Base-by-base conservation (phyloP, 2,329 filamentous ascomycete genomes). In the Fusarium foetens region DNA sequence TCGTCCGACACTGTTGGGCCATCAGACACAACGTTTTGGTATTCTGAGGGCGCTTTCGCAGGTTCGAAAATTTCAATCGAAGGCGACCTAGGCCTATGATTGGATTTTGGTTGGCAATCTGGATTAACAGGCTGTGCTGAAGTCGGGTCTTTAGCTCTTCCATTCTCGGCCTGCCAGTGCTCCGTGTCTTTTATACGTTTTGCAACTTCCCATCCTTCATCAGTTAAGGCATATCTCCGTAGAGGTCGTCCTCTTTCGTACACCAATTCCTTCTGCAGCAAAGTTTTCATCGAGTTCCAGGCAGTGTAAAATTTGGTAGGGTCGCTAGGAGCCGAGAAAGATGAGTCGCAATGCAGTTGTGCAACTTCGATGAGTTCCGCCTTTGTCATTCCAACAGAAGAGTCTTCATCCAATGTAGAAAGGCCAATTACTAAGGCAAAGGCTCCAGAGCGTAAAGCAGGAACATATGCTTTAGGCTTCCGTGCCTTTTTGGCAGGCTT, bases 211-310 rank as follows among this genome's bases (percentile, higher is more conserved):
- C 92, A 93, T 7, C 93, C 93, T 66, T 93, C 91, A 36, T 95
- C 92, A 0, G 93, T 94, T 39, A 96, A 82, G 4, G 86, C 85
- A 77, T 94, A 96, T 71, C 87, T 89, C 66, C 90, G 88, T 23
- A 90, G 80, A 1, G 92, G 93, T 21, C 91, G 86, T 0, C 92
- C 91, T 58, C 89, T 89, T 73, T 93, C 91, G 63, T 90, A 91
- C 1, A 95, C 92, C 7, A 95, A 82, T 63, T 94, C 92, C 77
- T 95, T 94, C 59, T 90, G 86, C 9, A 91, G 74, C 36, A 96
- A 82, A 0, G 91, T 94, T 78, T 93, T 93, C 87, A 95, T 94
- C 3, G 93, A 94, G 76, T 89, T 92, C 93, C 93, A 96, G 0
- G 93, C 93, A 0, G 93, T 95, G 75, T 93, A 93, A 75, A 89